Conservation (phyloP, 805 yeast genomes). For the Millerozyma miso region DNA sequence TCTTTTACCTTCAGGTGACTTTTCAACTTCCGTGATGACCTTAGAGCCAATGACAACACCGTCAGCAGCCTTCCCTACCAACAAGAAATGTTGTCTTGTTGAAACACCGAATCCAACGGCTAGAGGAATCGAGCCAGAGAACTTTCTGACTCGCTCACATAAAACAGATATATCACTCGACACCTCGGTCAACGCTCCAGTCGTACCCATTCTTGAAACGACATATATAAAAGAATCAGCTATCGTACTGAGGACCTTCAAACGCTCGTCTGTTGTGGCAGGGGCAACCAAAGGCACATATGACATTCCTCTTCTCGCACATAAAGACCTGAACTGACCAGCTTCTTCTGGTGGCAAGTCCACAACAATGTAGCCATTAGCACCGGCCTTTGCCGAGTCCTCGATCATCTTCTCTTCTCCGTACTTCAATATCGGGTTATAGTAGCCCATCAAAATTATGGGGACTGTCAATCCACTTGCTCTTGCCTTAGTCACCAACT, state of each 20-base stretch:
- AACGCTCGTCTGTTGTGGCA: constrained; percentile 87
- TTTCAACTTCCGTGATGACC: constrained; percentile 66
- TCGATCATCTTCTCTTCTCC: constrained; percentile 82
- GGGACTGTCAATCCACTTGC: constrained; percentile 82
- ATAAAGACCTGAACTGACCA: constrained; percentile 69
- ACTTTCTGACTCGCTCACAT: constrained; percentile 69
- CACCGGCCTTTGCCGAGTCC: constrained; percentile 85
- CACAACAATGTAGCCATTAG: constrained; percentile 89
- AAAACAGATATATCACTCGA: constrained; percentile 60
- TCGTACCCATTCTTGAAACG: constrained; percentile 96
- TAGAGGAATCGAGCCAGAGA: constrained; percentile 60
- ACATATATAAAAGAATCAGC: constrained; percentile 97
- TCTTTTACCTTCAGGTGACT: constrained; percentile 57
- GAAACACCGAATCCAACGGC: constrained; percentile 98
- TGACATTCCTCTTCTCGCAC: constrained; percentile 65
- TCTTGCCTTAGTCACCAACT: constrained; percentile 73
- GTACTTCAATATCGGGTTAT: constrained; percentile 85
- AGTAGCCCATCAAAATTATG: constrained; percentile 93
- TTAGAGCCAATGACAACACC: constrained; percentile 97
- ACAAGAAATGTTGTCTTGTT: constrained; percentile 82
- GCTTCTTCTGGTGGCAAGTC: constrained; percentile 99
- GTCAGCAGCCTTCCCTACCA: constrained; percentile 78
- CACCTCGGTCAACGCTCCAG: constrained; percentile 78
- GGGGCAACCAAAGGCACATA: constrained; percentile 96
- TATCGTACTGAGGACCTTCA: constrained; percentile 69